Conservation (phyloP, 1,139 yeast species). For the Suhomyces chickasaworum region DNA sequence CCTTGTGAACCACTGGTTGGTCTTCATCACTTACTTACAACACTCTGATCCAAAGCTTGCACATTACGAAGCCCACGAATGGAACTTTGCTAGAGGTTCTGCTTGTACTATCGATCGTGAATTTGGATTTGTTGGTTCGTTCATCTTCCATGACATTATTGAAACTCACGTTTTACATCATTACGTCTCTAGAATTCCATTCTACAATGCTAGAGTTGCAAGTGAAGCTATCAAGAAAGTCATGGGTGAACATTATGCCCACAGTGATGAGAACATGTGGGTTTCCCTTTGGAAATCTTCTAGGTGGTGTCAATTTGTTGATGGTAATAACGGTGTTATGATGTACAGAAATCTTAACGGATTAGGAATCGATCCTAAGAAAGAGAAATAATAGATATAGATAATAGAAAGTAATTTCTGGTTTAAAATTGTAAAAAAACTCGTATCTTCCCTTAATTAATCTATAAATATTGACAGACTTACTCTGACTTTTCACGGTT, state of each 20-base stretch:
- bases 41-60: slow-evolving; percentile 83
- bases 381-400: slow-evolving; percentile 19
- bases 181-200: slow-evolving; percentile 81
- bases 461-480: too few relatives aligned
- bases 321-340: slow-evolving; percentile 73
- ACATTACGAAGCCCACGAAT: slow-evolving; percentile 70
- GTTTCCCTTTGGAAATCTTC: slow-evolving; percentile 67
- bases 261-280: slow-evolving; percentile 73
- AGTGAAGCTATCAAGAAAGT: slow-evolving; percentile 76
- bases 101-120: slow-evolving; percentile 86
- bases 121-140: slow-evolving; percentile 78
- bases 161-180: slow-evolving; percentile 91
- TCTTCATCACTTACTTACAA: slow-evolving; percentile 80
- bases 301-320: slow-evolving; percentile 80
- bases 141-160: slow-evolving; percentile 83
- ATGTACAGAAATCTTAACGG: slow-evolving; percentile 77
- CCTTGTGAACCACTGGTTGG: slow-evolving; percentile 89
- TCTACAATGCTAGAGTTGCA: slow-evolving; percentile 82
- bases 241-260: slow-evolving; percentile 77
- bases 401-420: not conserved
- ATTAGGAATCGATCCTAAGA: slow-evolving; percentile 35
- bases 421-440: not conserved
- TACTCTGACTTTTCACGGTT: too few relatives aligned
- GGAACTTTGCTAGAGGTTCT: slow-evolving; percentile 90
- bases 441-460: too few relatives aligned